Conservation (phyloP, 2,329 filamentous ascomycete genomes). For the Botrytis squamosa region DNA sequence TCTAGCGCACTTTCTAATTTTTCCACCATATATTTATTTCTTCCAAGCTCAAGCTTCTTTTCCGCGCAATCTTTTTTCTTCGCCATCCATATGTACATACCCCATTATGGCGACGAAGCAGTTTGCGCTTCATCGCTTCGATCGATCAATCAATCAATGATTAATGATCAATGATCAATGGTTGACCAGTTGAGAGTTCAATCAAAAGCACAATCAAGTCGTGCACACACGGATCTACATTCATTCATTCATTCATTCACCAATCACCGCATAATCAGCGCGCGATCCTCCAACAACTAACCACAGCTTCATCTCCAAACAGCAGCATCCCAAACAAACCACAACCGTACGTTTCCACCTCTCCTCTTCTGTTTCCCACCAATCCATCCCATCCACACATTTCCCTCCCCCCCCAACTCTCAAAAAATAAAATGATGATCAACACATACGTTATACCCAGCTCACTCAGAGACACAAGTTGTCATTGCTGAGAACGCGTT, state of each 20-base stretch:
- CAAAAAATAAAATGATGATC: conserved; percentile 19
- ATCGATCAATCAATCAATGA: not conserved
- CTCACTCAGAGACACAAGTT: conserved; percentile 22
- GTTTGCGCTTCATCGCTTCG: not conserved
- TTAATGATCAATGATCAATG: not conserved
- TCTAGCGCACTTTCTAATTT: not conserved
- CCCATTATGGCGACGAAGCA: not conserved
- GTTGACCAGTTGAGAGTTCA: no score
- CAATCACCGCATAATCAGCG: not conserved
- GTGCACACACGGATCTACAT: no score
- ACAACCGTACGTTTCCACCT: not conserved
- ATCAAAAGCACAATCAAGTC: no score
- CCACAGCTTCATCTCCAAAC: not conserved
- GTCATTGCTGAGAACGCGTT: conserved; percentile 23
- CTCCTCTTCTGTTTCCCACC: not conserved
- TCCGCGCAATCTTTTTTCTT: not conserved
- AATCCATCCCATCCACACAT: not conserved
- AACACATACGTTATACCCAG: conserved; percentile 23
- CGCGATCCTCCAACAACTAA: not conserved
- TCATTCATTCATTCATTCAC: not conserved
- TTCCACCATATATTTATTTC: not conserved
- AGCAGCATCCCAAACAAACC: not conserved
- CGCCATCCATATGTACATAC: not conserved
- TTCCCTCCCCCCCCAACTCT: no score
- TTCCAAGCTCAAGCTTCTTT: not conserved